Conservation (phyloP, 441 rosid species). For the Monsonia emarginata region DNA sequence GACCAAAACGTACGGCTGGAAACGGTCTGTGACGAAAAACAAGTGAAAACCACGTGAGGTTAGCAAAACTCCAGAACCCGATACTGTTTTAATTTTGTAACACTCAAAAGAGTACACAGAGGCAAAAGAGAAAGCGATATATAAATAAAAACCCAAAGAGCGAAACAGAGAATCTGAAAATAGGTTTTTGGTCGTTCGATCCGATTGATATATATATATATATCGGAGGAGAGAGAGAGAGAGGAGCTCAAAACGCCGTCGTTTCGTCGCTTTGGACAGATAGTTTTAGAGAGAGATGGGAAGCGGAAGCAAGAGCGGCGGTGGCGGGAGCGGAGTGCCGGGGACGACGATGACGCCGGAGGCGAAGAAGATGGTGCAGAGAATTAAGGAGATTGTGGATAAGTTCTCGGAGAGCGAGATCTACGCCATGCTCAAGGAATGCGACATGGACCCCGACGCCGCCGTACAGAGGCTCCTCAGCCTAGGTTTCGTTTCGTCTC, state of each 20-base stretch:
- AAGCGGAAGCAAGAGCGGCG: conserved; percentile 21
- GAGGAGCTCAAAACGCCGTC: not conserved
- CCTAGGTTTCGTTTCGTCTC: conserved; percentile 30
- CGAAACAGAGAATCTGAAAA: not conserved
- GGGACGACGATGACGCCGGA: conserved; percentile 17
- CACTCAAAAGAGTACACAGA: conserved; percentile 1
- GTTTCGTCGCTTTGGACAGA: conserved; percentile 2
- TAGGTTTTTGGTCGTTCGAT: not conserved
- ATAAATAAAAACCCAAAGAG: not conserved
- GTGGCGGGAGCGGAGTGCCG: conserved; percentile 15
- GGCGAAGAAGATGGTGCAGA: conserved; percentile 27
- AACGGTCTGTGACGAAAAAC: not conserved
- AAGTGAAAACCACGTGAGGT: not conserved
- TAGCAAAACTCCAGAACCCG: not conserved
- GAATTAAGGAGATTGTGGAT: conserved; percentile 35
- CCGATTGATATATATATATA: not conserved
- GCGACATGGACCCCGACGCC: conserved; percentile 52
- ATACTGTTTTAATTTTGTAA: not conserved
- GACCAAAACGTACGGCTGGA: not conserved
- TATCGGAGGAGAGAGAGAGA: conserved; percentile 1
- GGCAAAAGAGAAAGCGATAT: not conserved
- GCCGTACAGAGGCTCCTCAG: conserved; percentile 50
- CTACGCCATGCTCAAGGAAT: conserved; percentile 40
- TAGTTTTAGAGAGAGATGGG: conserved; percentile 22
- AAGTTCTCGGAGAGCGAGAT: conserved; percentile 40